Conservation (phyloP, 176 grass and related monocot genomes). For the Aegilops umbellulata region DNA sequence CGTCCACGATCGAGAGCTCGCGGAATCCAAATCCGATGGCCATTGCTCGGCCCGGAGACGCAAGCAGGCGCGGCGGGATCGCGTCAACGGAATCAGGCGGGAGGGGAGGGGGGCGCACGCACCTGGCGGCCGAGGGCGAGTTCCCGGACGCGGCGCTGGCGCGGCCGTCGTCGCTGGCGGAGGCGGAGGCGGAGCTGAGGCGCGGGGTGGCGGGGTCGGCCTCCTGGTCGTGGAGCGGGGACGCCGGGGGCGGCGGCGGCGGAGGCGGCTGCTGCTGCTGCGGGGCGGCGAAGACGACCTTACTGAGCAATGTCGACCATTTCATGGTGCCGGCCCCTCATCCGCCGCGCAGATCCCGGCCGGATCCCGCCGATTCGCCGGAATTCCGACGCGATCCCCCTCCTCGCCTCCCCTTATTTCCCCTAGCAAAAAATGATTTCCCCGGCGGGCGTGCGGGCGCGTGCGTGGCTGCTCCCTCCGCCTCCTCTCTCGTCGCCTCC, state of each 20-base stretch:
- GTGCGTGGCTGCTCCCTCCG: background rate
- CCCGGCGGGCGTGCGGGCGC: too few relatives aligned
- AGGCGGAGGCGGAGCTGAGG: conserved; percentile 50
- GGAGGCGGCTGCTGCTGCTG: conserved; percentile 31
- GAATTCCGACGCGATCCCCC: conserved; percentile 47
- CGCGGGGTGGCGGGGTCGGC: conserved; percentile 31
- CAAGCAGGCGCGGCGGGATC: conserved; percentile 28
- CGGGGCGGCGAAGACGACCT: conserved; percentile 80
- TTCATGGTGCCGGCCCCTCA: conserved; percentile 86
- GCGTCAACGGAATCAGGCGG: conserved; percentile 27
- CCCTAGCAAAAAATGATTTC: background rate
- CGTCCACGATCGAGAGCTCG: conserved; percentile 18
- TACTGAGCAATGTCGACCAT: conserved; percentile 99
- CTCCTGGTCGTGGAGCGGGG: conserved; percentile 28
- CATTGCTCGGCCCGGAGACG: conserved; percentile 16
- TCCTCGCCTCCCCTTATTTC: background rate
- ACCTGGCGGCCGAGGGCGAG: conserved; percentile 69
- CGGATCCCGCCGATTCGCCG: conserved; percentile 59
- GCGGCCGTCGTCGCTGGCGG: conserved; percentile 26
- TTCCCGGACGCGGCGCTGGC: conserved; percentile 32
- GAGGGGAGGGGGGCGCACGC: background rate
- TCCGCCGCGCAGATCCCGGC: conserved; percentile 88
- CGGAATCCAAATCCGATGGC: conserved; percentile 43
- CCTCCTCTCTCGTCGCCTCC: conserved; percentile 46
- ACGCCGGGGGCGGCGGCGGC: conserved; percentile 30